These are phyloP conservation scores for Amylocystis lapponica DNA, from an alignment of 768 basidiomycete genomes.

Conservation along the genomic window DNA sequence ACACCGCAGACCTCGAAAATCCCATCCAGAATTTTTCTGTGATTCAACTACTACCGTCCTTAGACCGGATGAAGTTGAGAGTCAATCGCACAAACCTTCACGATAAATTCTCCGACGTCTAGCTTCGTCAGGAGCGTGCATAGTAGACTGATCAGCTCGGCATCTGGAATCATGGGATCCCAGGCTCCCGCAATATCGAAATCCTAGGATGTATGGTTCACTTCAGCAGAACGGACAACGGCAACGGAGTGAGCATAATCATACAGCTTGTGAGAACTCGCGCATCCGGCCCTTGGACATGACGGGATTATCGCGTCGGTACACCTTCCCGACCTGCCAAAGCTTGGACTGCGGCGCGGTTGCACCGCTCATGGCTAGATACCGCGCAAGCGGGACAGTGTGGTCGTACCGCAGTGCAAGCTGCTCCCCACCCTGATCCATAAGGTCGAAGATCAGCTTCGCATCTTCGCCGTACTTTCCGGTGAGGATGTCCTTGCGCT, in stretches of 20 bases:
- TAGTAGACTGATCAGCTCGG: constrained; percentile 78
- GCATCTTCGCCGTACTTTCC: constrained; percentile 98
- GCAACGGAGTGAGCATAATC: neutral
- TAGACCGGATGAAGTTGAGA: neutral
- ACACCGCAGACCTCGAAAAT: constrained; percentile 97
- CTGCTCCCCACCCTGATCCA: constrained; percentile 97
- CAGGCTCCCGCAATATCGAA: constrained; percentile 90
- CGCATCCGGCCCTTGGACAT: constrained; percentile 98
- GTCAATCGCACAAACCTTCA: constrained; percentile 58
- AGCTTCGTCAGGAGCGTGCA: constrained; percentile 77
- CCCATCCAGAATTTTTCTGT: constrained; percentile 95
- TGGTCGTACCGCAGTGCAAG: constrained; percentile 93
- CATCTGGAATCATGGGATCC: constrained; percentile 98
- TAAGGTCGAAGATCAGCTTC: constrained; percentile 95
- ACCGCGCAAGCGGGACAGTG: constrained; percentile 93
- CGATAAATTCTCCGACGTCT: constrained; percentile 89
- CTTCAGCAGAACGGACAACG: neutral
- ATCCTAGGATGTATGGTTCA: constrained; percentile 50
- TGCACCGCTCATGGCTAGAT: constrained; percentile 94
- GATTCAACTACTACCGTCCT: constrained; percentile 60
- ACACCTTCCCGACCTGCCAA: constrained; percentile 99
- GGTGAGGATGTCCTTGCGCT: constrained; percentile 91
- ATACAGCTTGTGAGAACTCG: constrained; percentile 88
- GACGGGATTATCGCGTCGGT: constrained; percentile 91
- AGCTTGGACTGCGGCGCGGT: constrained; percentile 70